These are phyloP conservation scores for Myotisia sp. DNA, from an alignment of 2,329 filamentous ascomycete species.

Conservation along the genomic window DNA sequence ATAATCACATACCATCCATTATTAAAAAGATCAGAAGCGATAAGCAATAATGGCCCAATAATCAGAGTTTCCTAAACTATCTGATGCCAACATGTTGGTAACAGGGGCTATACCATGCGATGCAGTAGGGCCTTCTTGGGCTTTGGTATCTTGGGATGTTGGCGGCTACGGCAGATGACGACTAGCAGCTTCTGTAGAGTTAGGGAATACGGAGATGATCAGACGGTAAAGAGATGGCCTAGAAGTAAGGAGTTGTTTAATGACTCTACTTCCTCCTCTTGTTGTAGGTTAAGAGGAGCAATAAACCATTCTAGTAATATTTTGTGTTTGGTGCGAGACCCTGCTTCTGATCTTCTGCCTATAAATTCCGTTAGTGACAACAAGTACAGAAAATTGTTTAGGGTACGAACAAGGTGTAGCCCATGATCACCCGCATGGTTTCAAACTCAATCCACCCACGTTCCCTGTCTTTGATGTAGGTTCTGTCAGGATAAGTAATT, in stretches of 20 bases:
- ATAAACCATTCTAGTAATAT: conserved; percentile 11
- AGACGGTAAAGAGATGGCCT: too few relatives aligned
- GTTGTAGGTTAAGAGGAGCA: too few relatives aligned
- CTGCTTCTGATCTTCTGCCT: conserved; percentile 11
- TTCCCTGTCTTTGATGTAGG: conserved; percentile 8
- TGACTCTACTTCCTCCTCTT: too few relatives aligned
- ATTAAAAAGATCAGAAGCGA: too few relatives aligned
- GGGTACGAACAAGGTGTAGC: conserved; percentile 8
- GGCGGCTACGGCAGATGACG: conserved; percentile 6
- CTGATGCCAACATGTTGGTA: conserved; percentile 8
- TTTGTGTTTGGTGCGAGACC: conserved; percentile 11
- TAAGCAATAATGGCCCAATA: too few relatives aligned
- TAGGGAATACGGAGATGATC: too few relatives aligned
- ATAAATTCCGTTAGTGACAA: conserved; percentile 6
- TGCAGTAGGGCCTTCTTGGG: conserved; percentile 8
- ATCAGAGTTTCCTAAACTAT: too few relatives aligned
- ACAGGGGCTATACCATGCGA: conserved; percentile 6
- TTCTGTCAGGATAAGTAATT: conserved; percentile 9
- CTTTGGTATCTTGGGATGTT: conserved; percentile 11
- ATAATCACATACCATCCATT: too few relatives aligned
- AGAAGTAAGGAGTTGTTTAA: too few relatives aligned
- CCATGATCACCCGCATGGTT: conserved; percentile 7
- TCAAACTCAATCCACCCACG: conserved; percentile 8
- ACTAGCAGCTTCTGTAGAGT: too few relatives aligned
- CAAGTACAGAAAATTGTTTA: conserved; percentile 1